These are phyloP conservation scores for Claviceps spartinae DNA, from an alignment of 2,329 filamentous ascomycete genomes.

Conservation along the genomic window DNA sequence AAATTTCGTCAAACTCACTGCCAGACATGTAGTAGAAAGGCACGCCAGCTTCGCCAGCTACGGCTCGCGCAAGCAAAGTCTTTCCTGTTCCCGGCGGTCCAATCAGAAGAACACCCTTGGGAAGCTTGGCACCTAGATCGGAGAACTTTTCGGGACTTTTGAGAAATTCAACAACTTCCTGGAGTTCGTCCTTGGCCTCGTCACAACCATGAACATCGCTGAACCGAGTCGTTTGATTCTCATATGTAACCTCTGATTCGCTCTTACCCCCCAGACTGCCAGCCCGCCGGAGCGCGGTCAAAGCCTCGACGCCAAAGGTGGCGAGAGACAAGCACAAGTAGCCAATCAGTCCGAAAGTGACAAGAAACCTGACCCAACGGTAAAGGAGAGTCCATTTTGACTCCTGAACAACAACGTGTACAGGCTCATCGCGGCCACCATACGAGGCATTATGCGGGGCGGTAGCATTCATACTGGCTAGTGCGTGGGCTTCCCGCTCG, in stretches of 20 bases:
- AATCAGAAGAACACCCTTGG: conserved; percentile 89
- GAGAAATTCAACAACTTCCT: conserved; percentile 92
- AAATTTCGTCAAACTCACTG: conserved; percentile 96
- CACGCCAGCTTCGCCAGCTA: conserved; percentile 91
- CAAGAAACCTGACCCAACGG: conserved; percentile 79
- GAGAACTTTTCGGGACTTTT: conserved; percentile 89
- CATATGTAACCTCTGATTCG: conserved; percentile 77
- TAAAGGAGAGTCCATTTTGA: conserved; percentile 67
- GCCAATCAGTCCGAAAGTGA: conserved; percentile 62
- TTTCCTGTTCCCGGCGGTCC: conserved; percentile 96
- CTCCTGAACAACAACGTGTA: conserved; percentile 94
- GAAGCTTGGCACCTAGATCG: conserved; percentile 86
- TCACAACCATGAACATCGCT: conserved; percentile 92
- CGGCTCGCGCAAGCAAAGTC: conserved; percentile 85
- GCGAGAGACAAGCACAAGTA: conserved; percentile 72
- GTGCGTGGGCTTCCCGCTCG: conserved; percentile 18
- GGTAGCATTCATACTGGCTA: conserved; percentile 16
- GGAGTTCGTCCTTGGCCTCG: conserved; percentile 94
- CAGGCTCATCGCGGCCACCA: conserved; percentile 63
- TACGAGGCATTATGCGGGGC: conserved; percentile 8
- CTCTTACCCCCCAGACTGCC: conserved; percentile 47
- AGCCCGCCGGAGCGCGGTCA: conserved; percentile 61
- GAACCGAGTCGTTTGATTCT: conserved; percentile 85
- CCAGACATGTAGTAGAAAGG: conserved; percentile 99
- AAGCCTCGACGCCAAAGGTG: conserved; percentile 69